phyloP scores from a whole-genome alignment of 768 basidiomycete species.

The Obba rivulosa region DNA sequence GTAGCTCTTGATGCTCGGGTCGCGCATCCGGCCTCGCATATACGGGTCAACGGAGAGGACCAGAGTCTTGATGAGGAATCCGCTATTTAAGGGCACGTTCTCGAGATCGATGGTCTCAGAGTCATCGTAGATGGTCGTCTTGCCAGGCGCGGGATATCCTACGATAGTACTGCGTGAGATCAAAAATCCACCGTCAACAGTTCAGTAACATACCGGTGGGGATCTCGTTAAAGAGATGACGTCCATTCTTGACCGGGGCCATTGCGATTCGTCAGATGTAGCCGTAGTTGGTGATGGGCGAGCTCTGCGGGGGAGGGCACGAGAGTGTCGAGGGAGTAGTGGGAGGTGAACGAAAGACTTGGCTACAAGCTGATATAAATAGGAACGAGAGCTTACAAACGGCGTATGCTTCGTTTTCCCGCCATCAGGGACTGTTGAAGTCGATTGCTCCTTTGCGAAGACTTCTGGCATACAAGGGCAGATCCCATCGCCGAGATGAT shows the following conservation, averaged over 20 bases:
- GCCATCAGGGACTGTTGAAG: too few relatives aligned
- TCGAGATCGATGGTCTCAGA: constrained; percentile 25
- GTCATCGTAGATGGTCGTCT: constrained; percentile 22
- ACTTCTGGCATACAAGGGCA: too few relatives aligned
- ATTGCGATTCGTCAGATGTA: constrained; percentile 10
- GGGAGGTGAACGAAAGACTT: too few relatives aligned
- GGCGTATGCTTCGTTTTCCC: too few relatives aligned
- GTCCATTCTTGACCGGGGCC: constrained; percentile 24
- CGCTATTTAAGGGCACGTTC: constrained; percentile 20
- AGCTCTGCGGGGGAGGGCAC: too few relatives aligned
- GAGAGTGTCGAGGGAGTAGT: too few relatives aligned
- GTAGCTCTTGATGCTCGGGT: constrained; percentile 10
- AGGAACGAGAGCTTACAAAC: too few relatives aligned
- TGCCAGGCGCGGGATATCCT: constrained; percentile 24
- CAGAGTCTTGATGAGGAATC: constrained; percentile 24
- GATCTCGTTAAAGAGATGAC: constrained; percentile 23
- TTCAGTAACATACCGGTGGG: constrained; percentile 21
- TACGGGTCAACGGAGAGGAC: constrained; percentile 19
- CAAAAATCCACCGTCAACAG: too few relatives aligned
- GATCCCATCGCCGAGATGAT: too few relatives aligned
- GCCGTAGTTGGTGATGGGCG: too few relatives aligned
- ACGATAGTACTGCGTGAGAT: background rate
- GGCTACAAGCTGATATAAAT: too few relatives aligned
- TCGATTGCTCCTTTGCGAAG: too few relatives aligned
- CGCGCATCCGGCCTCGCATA: constrained; percentile 16